Evolutionary conservation across 2,329 filamentous ascomycete species (phyloP), one percentile per base, ranked within the genome.

Genomic region (Neofusicoccum parvum): DNA sequence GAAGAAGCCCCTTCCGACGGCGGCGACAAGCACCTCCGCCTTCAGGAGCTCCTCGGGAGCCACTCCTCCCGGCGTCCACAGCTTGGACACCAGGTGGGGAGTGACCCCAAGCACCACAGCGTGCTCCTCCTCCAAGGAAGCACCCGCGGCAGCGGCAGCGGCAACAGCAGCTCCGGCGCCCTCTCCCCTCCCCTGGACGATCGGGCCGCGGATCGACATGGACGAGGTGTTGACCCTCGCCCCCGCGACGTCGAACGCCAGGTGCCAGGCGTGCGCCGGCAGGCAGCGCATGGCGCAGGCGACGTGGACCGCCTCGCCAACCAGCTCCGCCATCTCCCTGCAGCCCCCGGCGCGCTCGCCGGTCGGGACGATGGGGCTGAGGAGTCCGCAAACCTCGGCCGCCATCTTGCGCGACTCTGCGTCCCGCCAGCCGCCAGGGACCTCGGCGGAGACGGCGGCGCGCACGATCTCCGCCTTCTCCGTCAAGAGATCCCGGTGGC

Each of bases 61-160:
- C 34, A 50, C 46, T 1, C 58, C 58, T 27, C 27, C 58, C 6
- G 3, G 32, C n/a, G 14, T 32, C 43, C 46, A 62, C 27, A 49
- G 14, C 58, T 39, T 62, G 32, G 58, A 49, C 43, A 62, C 58
- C 32, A 62, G 45, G 45, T 62, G 58, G 32, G 58, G 58, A 3
- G 58, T 62, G 43, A 62, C 5, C 2, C 58, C 58, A n/a, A 62
- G 14, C 43, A 50, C 45, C n/a, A 62, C 58, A 6, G 39, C 54
- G 23, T 34, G 41, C 3, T 59, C 54, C 15, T 59, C 39, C 9
- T 59, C 53, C 37, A 43, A 4, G 11, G 49, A 17, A 5, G 27
- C 15, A 2, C 32, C 36, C 6, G 37, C 37, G 2, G n/a, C 12
- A 43, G 9, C 32, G n/a, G n/a, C 50, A 39, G 9, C 50, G 20